A percentile compares a stretch with the other conserved stretches of the same genome.
Conservation (phyloP, 179 eudicot genomes). For the Beta macrorhiza region DNA sequence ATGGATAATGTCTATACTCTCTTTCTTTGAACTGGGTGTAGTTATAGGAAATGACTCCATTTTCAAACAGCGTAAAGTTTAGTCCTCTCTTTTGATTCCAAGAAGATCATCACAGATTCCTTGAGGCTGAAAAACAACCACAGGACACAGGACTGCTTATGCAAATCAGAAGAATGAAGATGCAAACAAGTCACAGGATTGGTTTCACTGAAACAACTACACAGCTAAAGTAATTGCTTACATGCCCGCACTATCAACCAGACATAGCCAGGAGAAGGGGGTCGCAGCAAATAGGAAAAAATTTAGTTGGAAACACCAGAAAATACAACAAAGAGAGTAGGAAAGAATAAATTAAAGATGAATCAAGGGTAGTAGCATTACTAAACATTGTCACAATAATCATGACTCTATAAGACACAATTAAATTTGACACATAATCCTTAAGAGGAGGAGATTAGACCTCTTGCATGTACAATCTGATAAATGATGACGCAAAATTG, state of each 20-base stretch:
- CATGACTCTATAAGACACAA: not conserved
- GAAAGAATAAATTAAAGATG: not conserved
- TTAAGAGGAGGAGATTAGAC: slow-evolving; percentile 32
- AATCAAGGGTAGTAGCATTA: not conserved
- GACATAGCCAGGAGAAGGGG: not conserved
- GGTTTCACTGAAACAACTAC: no score
- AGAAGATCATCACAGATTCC: not conserved
- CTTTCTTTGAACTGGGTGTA: not conserved
- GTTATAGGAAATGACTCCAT: not conserved
- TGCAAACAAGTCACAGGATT: no score
- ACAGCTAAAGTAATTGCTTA: no score
- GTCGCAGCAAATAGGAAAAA: not conserved
- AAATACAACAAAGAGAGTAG: not conserved
- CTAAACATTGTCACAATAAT: not conserved
- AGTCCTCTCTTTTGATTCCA: not conserved
- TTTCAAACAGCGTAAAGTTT: not conserved
- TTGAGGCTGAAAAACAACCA: not conserved
- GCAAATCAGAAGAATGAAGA: no score
- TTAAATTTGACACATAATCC: not conserved
- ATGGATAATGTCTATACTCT: not conserved
- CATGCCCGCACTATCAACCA: not conserved
- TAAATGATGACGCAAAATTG: slow-evolving; percentile 57
- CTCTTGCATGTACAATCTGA: slow-evolving; percentile 74
- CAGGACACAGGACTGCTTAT: no score
- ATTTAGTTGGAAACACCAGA: not conserved